A percentile compares a stretch with the other conserved stretches of the same genome.
phyloP scores from a whole-genome alignment of 345 rosid species.

The Euphorbia pulcherrima region DNA sequence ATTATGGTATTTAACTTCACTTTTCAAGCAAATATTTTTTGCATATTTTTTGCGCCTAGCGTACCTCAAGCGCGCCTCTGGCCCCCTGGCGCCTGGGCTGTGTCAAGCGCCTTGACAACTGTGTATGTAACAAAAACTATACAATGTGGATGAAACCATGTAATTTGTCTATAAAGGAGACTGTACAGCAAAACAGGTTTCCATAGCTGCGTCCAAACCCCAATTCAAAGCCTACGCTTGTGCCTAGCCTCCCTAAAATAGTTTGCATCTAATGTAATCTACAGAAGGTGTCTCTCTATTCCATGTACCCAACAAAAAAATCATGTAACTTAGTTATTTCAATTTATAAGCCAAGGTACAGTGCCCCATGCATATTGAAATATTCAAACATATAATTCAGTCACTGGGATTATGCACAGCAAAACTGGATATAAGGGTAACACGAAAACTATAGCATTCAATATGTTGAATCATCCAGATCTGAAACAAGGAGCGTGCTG shows the following conservation, averaged over 20 bases:
- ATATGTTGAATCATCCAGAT: neutral
- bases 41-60: too few relatives aligned
- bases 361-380: neutral
- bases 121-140: neutral
- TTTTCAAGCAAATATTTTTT: too few relatives aligned
- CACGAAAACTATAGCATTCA: neutral
- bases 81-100: too few relatives aligned
- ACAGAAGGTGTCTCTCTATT: neutral
- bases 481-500: too few relatives aligned
- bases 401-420: neutral
- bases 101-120: too few relatives aligned
- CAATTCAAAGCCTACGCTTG: neutral
- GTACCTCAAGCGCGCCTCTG: too few relatives aligned
- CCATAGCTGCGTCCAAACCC: neutral
- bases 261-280: neutral
- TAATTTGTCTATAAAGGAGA: neutral
- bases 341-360: neutral
- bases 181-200: neutral
- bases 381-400: neutral
- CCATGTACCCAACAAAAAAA: neutral
- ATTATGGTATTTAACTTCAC: too few relatives aligned
- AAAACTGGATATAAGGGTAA: neutral
- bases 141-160: neutral
- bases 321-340: neutral
- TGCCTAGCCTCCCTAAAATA: neutral